phyloP scores from a whole-genome alignment of 345 rosid species.

The Salix suchowensis region DNA sequence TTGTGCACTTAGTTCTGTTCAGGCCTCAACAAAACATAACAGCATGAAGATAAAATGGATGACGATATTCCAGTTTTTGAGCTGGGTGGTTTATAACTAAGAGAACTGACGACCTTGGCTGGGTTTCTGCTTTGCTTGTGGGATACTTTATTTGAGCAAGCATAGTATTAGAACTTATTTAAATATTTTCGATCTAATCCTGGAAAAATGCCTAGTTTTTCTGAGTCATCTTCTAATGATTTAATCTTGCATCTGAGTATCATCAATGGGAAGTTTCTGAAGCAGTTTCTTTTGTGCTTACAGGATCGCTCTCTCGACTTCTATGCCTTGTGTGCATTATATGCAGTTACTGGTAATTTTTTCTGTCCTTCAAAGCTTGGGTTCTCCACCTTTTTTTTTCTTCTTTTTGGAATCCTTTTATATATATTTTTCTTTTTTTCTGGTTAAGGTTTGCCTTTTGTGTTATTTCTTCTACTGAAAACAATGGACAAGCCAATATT shows the following conservation, averaged over 20 bases:
- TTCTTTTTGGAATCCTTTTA: background rate
- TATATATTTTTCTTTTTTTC: background rate
- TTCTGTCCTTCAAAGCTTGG: conserved; percentile 2
- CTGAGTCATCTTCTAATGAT: background rate
- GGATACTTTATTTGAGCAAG: background rate
- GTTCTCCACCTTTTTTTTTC: background rate
- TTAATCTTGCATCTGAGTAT: conserved; percentile 1
- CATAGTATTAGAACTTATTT: background rate
- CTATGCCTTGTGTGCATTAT: conserved; percentile 70
- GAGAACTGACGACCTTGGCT: background rate
- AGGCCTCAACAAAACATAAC: background rate
- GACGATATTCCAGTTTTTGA: background rate
- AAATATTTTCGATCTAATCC: background rate
- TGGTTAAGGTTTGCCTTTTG: background rate
- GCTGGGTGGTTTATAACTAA: background rate
- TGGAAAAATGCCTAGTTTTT: background rate
- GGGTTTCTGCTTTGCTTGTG: background rate
- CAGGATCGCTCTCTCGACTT: conserved; percentile 99
- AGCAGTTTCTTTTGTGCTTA: conserved; percentile 11
- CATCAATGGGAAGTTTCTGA: conserved; percentile 11
- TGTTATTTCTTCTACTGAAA: background rate
- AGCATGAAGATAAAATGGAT: background rate
- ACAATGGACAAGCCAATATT: background rate
- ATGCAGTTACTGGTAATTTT: conserved; percentile 89
- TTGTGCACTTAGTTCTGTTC: background rate